Percentiles rank a stretch among this genome's conserved stretches.
Evolutionary conservation across 2,329 filamentous ascomycete species (phyloP).

Genomic region (Scytalidium sp.): DNA sequence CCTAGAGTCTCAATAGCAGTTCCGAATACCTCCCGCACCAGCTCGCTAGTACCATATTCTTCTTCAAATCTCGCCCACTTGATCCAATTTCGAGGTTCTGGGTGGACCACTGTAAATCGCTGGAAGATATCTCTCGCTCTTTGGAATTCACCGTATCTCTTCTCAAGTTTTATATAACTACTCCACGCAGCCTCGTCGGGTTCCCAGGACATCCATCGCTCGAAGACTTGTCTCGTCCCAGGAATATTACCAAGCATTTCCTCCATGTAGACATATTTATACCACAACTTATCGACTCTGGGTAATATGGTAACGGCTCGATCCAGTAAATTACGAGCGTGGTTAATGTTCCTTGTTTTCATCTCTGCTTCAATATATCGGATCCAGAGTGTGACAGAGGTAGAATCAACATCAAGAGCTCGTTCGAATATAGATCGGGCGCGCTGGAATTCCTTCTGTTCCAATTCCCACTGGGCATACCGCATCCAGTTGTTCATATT

Average conservation of each 20-base stretch:
- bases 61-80: slow-evolving; percentile 98
- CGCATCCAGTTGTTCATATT: slow-evolving; percentile 99
- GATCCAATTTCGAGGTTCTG: slow-evolving; percentile 95
- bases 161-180: slow-evolving; percentile 95
- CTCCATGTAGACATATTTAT: slow-evolving; percentile 99
- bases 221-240: slow-evolving; percentile 89
- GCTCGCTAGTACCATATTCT: slow-evolving; percentile 86
- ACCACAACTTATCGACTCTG: slow-evolving; percentile 94
- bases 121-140: slow-evolving; percentile 87
- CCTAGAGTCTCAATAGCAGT: slow-evolving; percentile 84
- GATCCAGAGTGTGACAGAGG: slow-evolving; percentile 84
- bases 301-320: slow-evolving; percentile 91
- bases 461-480: slow-evolving; percentile 95
- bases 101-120: slow-evolving; percentile 87
- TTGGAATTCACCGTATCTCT: slow-evolving; percentile 89
- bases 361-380: slow-evolving; percentile 96
- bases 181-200: slow-evolving; percentile 95
- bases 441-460: slow-evolving; percentile 94
- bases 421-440: slow-evolving; percentile 93
- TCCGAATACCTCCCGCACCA: slow-evolving; percentile 90
- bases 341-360: slow-evolving; percentile 93
- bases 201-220: slow-evolving; percentile 98
- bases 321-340: slow-evolving; percentile 91
- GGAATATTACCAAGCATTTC: slow-evolving; percentile 95
- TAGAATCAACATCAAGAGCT: slow-evolving; percentile 86